Base-by-base conservation (phyloP, 1,284 basidiomycete species). In the Ustilago loliicola region DNA sequence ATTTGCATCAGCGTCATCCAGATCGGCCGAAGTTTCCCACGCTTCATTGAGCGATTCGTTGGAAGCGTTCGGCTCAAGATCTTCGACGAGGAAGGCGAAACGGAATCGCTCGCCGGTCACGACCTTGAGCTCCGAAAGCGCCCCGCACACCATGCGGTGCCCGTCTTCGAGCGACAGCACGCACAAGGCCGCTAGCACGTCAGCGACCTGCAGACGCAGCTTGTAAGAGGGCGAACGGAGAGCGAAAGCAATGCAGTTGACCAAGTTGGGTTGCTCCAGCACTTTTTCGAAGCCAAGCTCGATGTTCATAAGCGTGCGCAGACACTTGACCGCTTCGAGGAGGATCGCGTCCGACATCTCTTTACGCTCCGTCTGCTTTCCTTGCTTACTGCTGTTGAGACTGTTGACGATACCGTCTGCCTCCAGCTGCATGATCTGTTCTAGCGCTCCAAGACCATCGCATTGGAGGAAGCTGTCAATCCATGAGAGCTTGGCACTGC, bases 141-240 rank as follows among this genome's bases (percentile, higher is more conserved):
- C 93, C 0, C 91, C 89, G 7, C 95, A 88, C 10, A 96, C 93
- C 3, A 91, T 88, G 63, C 89, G 90, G 80, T 93, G 91, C 0
- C 94, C 95, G 48, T 92, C 91, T 1, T 88, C 88, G 5, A 90
- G 87, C 1, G 93, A 92, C 17, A 96, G 88, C 13, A 94, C 89
- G 81, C 93, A 94, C 53, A 96, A 90, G 0, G 92, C 94, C 0
- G 93, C 93, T 6, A 96, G 89, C 23, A 96, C 89, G 80, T 96
- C 94, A 2, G 92, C 91, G 0, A 90, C 89, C 21, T 94, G 88
- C 0, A 91, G 90, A 61, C 93, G 90, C 17, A 94, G 88, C 85
- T 93, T 95, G 71, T 90, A 88, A 6, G 92, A 87, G 5, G 81
- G 72, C 6, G 87, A 89, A 72, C 92, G 90, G 2, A 96, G 88